phyloP scores from a whole-genome alignment of 169 alveolate genomes.

The Eimeria falciformis region DNA sequence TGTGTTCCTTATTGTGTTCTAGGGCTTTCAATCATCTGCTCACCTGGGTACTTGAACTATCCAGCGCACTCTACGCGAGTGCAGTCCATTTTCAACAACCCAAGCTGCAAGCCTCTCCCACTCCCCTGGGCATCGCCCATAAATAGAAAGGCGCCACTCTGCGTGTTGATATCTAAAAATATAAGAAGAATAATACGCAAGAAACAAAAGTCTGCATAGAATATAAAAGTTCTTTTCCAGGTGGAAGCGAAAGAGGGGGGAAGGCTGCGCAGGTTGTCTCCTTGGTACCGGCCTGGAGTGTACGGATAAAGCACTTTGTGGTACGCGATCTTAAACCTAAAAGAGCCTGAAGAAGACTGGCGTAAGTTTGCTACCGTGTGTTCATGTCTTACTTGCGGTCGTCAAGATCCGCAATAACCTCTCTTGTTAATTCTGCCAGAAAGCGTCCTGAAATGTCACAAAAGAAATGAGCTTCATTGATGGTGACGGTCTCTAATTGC shows the following conservation, averaged over 20 bases:
- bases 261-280: too few species aligned
- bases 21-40: neutral
- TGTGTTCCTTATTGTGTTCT: neutral
- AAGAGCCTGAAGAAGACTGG: too few species aligned
- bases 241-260: too few species aligned
- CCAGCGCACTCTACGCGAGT: constrained; percentile 87
- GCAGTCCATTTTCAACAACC: constrained; percentile 87
- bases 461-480: neutral
- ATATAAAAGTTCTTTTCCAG: too few species aligned
- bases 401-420: constrained; percentile 90
- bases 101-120: constrained; percentile 94
- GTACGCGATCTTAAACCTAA: too few species aligned
- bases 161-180: constrained; percentile 85
- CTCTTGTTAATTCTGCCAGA: constrained; percentile 92
- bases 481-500: neutral
- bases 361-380: too few species aligned
- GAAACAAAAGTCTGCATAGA: neutral
- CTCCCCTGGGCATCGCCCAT: constrained; percentile 92
- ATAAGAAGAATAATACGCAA: too few species aligned
- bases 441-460: constrained; percentile 81
- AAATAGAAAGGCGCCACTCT: constrained; percentile 95
- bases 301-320: too few species aligned
- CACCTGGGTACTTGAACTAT: constrained; percentile 91
- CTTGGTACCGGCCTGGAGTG: too few species aligned
- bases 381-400: constrained; percentile 79